phyloP scores from a whole-genome alignment of 257 asterid genomes.

The Rubia yunnanensis region DNA sequence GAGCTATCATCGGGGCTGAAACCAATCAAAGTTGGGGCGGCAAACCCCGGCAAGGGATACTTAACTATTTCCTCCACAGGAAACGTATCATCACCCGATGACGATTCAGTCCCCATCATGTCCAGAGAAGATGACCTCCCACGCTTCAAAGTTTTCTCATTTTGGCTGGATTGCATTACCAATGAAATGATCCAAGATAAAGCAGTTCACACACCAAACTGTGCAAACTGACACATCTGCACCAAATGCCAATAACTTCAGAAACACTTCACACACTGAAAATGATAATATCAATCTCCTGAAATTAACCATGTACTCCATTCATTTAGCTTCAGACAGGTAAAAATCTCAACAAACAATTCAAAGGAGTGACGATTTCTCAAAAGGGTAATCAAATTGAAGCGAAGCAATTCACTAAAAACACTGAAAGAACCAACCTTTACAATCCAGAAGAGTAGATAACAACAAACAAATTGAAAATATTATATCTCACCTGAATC shows the following conservation, averaged over 20 bases:
- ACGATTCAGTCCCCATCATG: constrained; percentile 61
- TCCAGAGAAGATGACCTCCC: constrained; percentile 36
- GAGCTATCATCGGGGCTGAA: constrained; percentile 80
- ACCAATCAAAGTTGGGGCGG: constrained; percentile 59
- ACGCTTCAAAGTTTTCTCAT: constrained; percentile 45
- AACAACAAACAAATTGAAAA: background rate
- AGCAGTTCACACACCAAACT: constrained; percentile 33
- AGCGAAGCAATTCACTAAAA: background rate
- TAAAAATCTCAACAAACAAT: background rate
- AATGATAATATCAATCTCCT: background rate
- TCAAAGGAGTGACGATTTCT: background rate
- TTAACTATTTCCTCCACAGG: constrained; percentile 84
- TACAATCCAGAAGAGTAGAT: background rate
- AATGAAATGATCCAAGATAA: constrained; percentile 21
- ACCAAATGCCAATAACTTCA: background rate
- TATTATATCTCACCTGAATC: background rate
- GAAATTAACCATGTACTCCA: background rate
- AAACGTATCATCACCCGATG: constrained; percentile 49
- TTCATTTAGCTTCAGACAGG: background rate
- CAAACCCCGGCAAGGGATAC: constrained; percentile 76
- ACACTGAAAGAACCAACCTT: background rate
- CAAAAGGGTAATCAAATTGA: background rate
- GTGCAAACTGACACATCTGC: constrained; percentile 41
- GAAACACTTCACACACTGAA: background rate
- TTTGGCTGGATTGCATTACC: constrained; percentile 65